phyloP scores from a whole-genome alignment of 2,329 filamentous ascomycete species.

The Westerdykella sp. region DNA sequence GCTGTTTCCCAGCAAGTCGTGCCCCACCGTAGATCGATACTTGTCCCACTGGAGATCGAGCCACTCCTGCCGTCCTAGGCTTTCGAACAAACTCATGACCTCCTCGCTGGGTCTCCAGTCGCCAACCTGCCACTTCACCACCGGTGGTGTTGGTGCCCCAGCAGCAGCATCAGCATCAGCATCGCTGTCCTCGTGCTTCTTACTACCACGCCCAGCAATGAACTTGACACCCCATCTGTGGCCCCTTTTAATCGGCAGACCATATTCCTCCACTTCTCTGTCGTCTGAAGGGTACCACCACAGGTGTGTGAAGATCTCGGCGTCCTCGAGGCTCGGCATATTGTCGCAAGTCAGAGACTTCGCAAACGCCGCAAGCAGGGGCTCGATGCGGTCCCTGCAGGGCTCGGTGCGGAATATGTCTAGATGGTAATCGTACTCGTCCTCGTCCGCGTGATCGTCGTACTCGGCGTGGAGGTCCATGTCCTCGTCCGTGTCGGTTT shows the following conservation, averaged over 20 bases:
- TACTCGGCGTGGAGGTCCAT: background rate
- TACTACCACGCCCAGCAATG: too few species aligned
- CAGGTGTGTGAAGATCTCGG: constrained; percentile 9
- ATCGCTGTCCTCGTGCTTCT: too few species aligned
- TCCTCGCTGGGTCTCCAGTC: constrained; percentile 9
- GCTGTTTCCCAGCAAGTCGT: too few species aligned
- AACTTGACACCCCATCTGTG: background rate
- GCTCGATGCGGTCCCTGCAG: constrained; percentile 10
- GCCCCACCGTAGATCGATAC: too few species aligned
- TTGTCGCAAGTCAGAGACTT: constrained; percentile 6
- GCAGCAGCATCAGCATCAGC: constrained; percentile 4
- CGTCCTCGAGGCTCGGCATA: constrained; percentile 9
- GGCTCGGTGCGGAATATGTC: constrained; percentile 8
- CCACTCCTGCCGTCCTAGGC: constrained; percentile 1
- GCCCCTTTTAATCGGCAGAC: constrained; percentile 6
- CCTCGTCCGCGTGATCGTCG: background rate
- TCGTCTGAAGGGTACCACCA: constrained; percentile 9
- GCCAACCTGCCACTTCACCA: constrained; percentile 12
- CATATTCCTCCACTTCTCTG: constrained; percentile 2
- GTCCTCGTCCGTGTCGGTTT: constrained; percentile 5
- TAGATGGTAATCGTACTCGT: constrained; percentile 4
- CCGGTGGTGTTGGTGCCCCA: constrained; percentile 2
- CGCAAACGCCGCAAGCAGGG: constrained; percentile 9
- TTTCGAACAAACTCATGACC: constrained; percentile 7
- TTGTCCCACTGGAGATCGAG: too few species aligned